Evolutionary conservation across 1,284 basidiomycete genomes (phyloP).

Genomic region (Volvariella volvacea): DNA sequence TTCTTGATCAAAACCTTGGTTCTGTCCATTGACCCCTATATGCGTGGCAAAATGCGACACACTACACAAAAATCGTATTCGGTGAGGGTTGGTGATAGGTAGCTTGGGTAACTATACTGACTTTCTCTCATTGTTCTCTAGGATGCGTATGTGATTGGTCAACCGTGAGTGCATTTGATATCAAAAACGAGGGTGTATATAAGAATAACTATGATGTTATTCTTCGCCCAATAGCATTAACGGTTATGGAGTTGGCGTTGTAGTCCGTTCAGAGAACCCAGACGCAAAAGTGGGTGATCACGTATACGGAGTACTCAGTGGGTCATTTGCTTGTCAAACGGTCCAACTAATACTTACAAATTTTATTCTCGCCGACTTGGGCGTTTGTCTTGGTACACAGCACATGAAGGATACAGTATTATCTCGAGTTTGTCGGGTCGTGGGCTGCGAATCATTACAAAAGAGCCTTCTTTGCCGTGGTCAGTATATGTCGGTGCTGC

Average conservation of each 20-base stretch:
- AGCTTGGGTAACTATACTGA: background rate
- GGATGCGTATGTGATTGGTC: slow-evolving; percentile 16
- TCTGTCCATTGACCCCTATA: slow-evolving; percentile 44
- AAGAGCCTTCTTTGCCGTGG: slow-evolving; percentile 36
- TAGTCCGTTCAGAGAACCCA: slow-evolving; percentile 36
- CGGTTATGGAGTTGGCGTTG: slow-evolving; percentile 32
- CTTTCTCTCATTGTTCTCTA: slow-evolving; percentile 23
- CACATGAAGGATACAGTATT: slow-evolving; percentile 23
- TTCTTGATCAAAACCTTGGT: slow-evolving; percentile 42
- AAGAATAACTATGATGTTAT: too few relatives aligned
- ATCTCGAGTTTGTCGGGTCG: slow-evolving; percentile 12
- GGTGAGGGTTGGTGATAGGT: slow-evolving; percentile 10
- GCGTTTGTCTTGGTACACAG: slow-evolving; percentile 13
- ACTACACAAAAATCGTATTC: slow-evolving; percentile 19
- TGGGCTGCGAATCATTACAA: slow-evolving; percentile 18
- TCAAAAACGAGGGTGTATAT: too few relatives aligned
- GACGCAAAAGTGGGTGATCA: slow-evolving; percentile 35
- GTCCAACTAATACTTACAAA: too few relatives aligned
- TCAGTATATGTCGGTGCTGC: slow-evolving; percentile 40
- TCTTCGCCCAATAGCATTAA: too few relatives aligned
- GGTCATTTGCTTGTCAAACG: too few relatives aligned
- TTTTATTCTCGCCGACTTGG: too few relatives aligned
- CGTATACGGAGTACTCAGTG: slow-evolving; percentile 28
- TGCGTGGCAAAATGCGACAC: slow-evolving; percentile 34
- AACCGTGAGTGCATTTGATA: slow-evolving; percentile 28